phyloP scores from a whole-genome alignment of 352 stramenopile species.

The Globisporangium paddicum region DNA sequence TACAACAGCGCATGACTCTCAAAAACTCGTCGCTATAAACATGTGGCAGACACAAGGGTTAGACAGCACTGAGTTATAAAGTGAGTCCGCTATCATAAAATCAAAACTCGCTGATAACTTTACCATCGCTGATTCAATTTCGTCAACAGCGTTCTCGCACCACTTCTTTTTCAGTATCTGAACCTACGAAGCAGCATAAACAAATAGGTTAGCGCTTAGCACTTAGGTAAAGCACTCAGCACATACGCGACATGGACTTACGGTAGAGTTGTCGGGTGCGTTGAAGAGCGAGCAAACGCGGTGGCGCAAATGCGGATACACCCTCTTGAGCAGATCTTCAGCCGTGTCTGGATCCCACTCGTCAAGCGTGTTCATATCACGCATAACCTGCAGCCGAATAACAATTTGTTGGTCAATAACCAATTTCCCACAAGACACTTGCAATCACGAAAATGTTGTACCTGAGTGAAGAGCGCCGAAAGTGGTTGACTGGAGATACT shows the following conservation, averaged over 20 bases:
- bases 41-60: neutral
- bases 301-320: slow-evolving; percentile 13
- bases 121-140: slow-evolving; percentile 13
- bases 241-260: neutral
- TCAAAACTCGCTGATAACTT: neutral
- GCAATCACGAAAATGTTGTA: neutral
- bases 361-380: slow-evolving; percentile 15
- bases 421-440: neutral
- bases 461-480: slow-evolving; percentile 11
- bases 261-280: neutral
- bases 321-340: slow-evolving; percentile 12
- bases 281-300: slow-evolving; percentile 7
- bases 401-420: no score
- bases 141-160: slow-evolving; percentile 9
- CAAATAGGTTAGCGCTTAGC: neutral
- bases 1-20: neutral
- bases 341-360: slow-evolving; percentile 12
- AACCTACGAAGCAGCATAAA: neutral
- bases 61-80: neutral
- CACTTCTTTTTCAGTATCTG: slow-evolving; percentile 4
- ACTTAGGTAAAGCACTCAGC: no score
- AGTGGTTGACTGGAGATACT: slow-evolving; percentile 1
- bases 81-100: neutral
- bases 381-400: slow-evolving; percentile 8
- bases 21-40: neutral